Percentiles rank a stretch among this genome's conserved stretches.
Evolutionary conservation across 495 filamentous ascomycete species (phyloP).

Genomic region (Tuber microsphaerosporum): DNA sequence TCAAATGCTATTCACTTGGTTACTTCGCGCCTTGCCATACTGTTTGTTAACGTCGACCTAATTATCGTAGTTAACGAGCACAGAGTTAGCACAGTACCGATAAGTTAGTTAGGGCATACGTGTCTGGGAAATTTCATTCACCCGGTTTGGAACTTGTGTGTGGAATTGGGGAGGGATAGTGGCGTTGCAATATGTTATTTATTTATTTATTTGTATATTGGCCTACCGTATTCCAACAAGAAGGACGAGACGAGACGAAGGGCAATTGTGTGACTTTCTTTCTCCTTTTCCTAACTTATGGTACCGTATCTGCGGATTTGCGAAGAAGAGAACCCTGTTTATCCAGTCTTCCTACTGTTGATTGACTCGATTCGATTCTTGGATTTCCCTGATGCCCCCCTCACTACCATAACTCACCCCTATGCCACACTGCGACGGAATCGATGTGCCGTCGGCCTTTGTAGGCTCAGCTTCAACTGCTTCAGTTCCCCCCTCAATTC

Average conservation of each 20-base stretch:
- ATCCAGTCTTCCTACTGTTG: too few species aligned
- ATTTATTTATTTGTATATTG: background rate
- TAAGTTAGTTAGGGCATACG: background rate
- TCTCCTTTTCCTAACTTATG: background rate
- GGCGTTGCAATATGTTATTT: background rate
- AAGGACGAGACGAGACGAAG: background rate
- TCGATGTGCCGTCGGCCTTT: background rate
- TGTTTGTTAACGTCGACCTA: background rate
- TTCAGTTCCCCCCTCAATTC: background rate
- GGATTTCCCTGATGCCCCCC: background rate
- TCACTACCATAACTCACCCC: background rate
- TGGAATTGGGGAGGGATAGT: background rate
- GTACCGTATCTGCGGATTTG: background rate
- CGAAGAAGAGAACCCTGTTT: background rate
- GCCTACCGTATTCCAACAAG: background rate
- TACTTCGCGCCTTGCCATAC: background rate
- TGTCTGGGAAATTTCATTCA: background rate
- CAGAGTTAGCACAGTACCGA: too few species aligned
- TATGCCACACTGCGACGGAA: background rate
- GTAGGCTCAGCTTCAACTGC: background rate
- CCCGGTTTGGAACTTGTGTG: background rate
- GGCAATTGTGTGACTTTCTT: background rate
- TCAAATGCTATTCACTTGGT: background rate
- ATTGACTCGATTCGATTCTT: background rate
- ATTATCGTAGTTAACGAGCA: too few species aligned